Evolutionary conservation across 2,329 filamentous ascomycete genomes (phyloP).

Genomic region (Diaporthe sp.): DNA sequence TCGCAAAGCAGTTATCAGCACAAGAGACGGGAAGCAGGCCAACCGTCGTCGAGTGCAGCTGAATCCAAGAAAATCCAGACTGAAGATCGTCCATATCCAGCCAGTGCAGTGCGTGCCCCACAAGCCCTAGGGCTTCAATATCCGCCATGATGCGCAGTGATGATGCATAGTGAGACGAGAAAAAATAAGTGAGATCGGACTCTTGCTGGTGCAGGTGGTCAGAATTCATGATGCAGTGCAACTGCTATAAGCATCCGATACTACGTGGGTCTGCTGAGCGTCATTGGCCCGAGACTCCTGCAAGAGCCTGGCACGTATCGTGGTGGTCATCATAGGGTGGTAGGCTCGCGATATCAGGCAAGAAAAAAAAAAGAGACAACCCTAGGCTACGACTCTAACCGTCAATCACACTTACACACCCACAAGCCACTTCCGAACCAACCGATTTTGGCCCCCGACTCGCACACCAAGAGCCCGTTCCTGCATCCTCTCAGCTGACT

Average conservation of each 20-base stretch:
- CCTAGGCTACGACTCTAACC: background rate
- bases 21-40: background rate
- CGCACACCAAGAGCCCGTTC: conserved; percentile 20
- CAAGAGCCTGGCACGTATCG: conserved; percentile 4
- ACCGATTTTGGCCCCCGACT: conserved; percentile 24
- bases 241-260: conserved; percentile 21
- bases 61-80: background rate
- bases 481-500: conserved; percentile 32
- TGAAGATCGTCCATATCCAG: background rate
- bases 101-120: background rate
- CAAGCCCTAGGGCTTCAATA: background rate
- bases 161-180: background rate
- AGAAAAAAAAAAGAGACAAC: too few species aligned
- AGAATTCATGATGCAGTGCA: conserved; percentile 25
- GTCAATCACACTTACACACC: background rate
- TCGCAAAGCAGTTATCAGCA: background rate
- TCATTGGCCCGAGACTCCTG: conserved; percentile 18
- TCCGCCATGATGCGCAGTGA: too few species aligned
- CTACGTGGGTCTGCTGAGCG: background rate
- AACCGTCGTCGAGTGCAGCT: background rate
- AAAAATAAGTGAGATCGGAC: conserved; percentile 20
- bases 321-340: conserved; percentile 5
- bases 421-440: conserved; percentile 5
- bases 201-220: conserved; percentile 9
- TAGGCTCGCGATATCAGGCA: conserved; percentile 1